These are phyloP conservation scores for Cyclostephanos tholiformis DNA, from an alignment of 108 stramenopile species.

Conservation along the genomic window DNA sequence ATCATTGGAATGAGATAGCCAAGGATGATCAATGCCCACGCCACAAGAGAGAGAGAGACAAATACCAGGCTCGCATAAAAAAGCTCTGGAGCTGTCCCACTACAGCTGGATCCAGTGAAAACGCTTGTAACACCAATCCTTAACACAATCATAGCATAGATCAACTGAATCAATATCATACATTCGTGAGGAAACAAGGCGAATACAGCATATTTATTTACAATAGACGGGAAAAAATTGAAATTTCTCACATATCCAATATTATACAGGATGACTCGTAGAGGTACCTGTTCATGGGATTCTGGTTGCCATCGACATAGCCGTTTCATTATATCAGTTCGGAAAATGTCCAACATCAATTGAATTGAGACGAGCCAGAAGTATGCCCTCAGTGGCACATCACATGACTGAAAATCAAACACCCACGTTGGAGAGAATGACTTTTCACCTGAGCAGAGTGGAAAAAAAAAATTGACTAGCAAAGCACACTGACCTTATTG, in stretches of 20 bases:
- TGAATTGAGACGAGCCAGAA: slow-evolving; percentile 76
- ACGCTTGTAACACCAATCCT: slow-evolving; percentile 60
- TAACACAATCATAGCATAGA: slow-evolving; percentile 63
- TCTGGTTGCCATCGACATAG: slow-evolving; percentile 65
- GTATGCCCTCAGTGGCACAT: slow-evolving; percentile 70
- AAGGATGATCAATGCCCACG: slow-evolving; percentile 64
- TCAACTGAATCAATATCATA: slow-evolving; percentile 26
- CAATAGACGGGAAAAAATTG: not conserved
- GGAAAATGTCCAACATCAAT: slow-evolving; percentile 71
- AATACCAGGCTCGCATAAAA: slow-evolving; percentile 56
- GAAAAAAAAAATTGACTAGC: not conserved
- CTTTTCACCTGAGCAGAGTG: not conserved
- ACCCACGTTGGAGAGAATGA: not conserved
- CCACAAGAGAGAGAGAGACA: slow-evolving; percentile 60
- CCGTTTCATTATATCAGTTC: slow-evolving; percentile 68
- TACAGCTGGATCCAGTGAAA: slow-evolving; percentile 52
- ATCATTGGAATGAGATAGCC: slow-evolving; percentile 70
- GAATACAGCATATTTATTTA: not conserved
- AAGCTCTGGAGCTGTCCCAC: slow-evolving; percentile 63
- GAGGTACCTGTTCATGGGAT: slow-evolving; percentile 40
- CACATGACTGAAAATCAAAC: slow-evolving; percentile 42
- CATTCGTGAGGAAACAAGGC: not conserved
- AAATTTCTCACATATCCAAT: slow-evolving; percentile 48
- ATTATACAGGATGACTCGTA: slow-evolving; percentile 64
- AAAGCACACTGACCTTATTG: slow-evolving; percentile 41